Evolutionary conservation across 2,329 filamentous ascomycete species (phyloP), one percentile per base, ranked within the genome.

Genomic region (Cordyceps fumosorosea): DNA sequence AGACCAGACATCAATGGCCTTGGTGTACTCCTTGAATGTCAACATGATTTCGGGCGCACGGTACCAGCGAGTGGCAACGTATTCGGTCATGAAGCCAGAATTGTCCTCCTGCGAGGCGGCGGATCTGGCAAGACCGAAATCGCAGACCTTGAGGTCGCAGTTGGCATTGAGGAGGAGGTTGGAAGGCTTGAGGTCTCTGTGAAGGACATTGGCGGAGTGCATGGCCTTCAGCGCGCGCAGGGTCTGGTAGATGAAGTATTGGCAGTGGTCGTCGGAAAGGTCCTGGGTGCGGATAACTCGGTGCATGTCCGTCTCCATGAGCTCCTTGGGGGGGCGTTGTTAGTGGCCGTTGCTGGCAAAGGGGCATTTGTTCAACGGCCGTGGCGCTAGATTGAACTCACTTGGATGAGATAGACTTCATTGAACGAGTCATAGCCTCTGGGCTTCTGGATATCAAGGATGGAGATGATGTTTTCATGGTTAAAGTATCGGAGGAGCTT

Each of bases 11-110:
- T 99, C 95, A 72, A 99, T 99, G 50, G 95, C 95, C 79, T 98
- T 99, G 70, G 95, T 99, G 80, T 99, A 99, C 78, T 99, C 95
- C 81, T 99, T 98, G 83, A 98, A 99, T 14, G 95, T 99, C 80
- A 99, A 89, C 95, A 99, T 99, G 76, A 99, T 99, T 76, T 99
- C 95, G 3, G 95, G 95, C 6, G 95, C 95, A 77, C 95, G 92
- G 78, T 99, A 99, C 95, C 95, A 99, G 71, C 95, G 89, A 53
- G 95, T 99, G 57, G 95, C 95, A 62, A 99, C 95, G 75, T 99
- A 99, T 96, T 99, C 95, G 18, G 95, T 99, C 95, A 99, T 99
- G 85, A 99, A 99, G 24, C 95, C 95, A n/a, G 93, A 97, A 79
- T 99, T 99, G 77, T 99, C 95, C 73, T 99, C 95, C 68, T 96